phyloP scores from a whole-genome alignment of 2,329 filamentous ascomycete genomes.

The Trichoderma hamatum region DNA sequence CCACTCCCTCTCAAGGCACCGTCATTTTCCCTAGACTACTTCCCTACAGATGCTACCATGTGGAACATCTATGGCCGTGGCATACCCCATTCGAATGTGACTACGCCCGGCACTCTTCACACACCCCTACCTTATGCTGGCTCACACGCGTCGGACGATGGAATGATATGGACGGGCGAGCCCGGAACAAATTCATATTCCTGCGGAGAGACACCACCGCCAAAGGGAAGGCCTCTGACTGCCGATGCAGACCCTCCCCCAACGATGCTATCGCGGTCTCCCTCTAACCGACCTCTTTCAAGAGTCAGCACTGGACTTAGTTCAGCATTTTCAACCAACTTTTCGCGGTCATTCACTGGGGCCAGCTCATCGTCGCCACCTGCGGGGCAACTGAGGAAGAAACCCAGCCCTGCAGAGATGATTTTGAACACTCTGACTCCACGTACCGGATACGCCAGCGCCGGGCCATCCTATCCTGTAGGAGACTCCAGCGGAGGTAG shows the following conservation, averaged over 20 bases:
- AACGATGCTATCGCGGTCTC: conserved; percentile 59
- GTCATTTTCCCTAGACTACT: conserved; percentile 68
- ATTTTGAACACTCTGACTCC: conserved; percentile 59
- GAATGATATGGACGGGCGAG: conserved; percentile 54
- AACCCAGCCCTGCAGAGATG: conserved; percentile 64
- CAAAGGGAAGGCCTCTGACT: conserved; percentile 50
- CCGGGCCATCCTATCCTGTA: conserved; percentile 51
- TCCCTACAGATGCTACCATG: conserved; percentile 59
- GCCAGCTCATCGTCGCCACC: conserved; percentile 50
- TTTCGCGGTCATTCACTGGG: conserved; percentile 52
- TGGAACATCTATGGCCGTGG: conserved; percentile 58
- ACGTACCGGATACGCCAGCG: conserved; percentile 51
- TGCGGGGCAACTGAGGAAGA: conserved; percentile 50
- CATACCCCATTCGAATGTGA: conserved; percentile 56
- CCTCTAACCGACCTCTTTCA: conserved; percentile 56
- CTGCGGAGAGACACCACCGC: conserved; percentile 63
- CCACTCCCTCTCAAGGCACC: conserved; percentile 67
- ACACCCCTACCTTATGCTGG: conserved; percentile 59
- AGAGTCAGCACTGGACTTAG: conserved; percentile 59
- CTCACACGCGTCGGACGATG: conserved; percentile 60
- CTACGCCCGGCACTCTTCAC: conserved; percentile 60
- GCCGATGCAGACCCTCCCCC: conserved; percentile 53
- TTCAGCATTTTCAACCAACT: conserved; percentile 58
- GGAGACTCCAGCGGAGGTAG: conserved; percentile 52
- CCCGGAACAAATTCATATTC: conserved; percentile 62